Percentiles rank a stretch among this genome's conserved stretches.
These are phyloP conservation scores for Sechiopsis laciniata DNA, from an alignment of 306 rosid species.

Conservation along the genomic window DNA sequence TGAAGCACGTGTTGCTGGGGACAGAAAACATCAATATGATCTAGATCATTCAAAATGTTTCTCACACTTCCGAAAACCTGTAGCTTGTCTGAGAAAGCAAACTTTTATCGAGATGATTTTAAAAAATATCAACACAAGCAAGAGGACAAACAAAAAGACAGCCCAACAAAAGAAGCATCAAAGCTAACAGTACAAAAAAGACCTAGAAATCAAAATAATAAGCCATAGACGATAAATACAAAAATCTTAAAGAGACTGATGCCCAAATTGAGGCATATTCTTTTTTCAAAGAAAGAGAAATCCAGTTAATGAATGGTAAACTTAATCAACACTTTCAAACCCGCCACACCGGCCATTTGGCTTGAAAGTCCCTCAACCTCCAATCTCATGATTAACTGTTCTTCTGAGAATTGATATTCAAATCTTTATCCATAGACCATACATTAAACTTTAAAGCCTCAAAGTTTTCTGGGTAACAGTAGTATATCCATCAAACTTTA, in stretches of 20 bases:
- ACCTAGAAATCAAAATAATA: not conserved
- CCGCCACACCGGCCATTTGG: not conserved
- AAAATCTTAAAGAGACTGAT: not conserved
- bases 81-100: not conserved
- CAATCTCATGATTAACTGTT: not conserved
- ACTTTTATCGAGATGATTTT: not conserved
- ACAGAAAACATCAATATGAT: not conserved
- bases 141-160: not conserved
- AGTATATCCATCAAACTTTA: not conserved
- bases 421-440: not conserved
- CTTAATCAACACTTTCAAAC: conserved; percentile 8
- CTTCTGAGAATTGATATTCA: conserved; percentile 15
- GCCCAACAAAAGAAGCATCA: not conserved
- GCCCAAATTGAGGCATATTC: not conserved
- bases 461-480: not conserved
- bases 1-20: not conserved
- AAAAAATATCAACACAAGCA: not conserved
- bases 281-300: conserved; percentile 1
- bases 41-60: not conserved
- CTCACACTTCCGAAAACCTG: not conserved
- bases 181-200: not conserved
- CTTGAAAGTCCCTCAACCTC: not conserved
- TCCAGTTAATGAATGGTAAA: not conserved
- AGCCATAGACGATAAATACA: not conserved
- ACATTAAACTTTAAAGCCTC: not conserved